Evolutionary conservation across 352 stramenopile genomes (phyloP), one percentile per base, ranked within the genome.

Genomic region (Globisporangium canariense): DNA sequence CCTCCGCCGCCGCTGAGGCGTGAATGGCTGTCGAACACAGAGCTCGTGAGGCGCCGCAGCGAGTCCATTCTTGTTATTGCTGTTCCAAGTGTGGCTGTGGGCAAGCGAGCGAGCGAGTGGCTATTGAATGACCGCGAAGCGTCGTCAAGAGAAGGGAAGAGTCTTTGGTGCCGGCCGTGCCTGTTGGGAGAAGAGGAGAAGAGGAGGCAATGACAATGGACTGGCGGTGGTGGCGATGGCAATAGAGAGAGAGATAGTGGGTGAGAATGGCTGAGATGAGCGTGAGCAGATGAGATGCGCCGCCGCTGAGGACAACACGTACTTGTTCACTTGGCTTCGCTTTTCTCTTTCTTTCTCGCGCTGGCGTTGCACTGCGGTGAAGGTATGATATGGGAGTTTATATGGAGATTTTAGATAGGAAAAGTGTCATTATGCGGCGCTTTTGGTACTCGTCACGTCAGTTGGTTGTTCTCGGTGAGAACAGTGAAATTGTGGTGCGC

Each of bases 31-130:
- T 90, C 79, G 28, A 89, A 83, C 54, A 92, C 74, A 57, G 78
- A 90, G 70, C 77, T 91, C 50, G 83, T 90, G 43, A 92, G 78
- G 7, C 81, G 77, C 3, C 83, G 79, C n/a, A 92, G 66, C 10
- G 83, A 90, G 49, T 92, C 83, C 83, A 92, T 91, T 47, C 28
- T 38, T 57, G 14, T 25, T 57, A 4, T 57, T 16, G 14, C 25
- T 38, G 25, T 47, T 2, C 32, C 32, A 36, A 36, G 14, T 47
- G 41, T 22, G 41, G 5, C 18, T 47, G 41, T 4, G 14, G 5
- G 13, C 6, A 16, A 18, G 47, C 16, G 56, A 16, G 51, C 6
- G 41, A 18, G 47, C 16, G 56, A 16, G 51, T 6, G 51, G 16
- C n/a, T 32, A 57, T 41, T 30, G 41, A 28, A 14, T 18, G 13